Conservation (phyloP, 805 yeast species). For the Hagleromyces aurorensis region DNA sequence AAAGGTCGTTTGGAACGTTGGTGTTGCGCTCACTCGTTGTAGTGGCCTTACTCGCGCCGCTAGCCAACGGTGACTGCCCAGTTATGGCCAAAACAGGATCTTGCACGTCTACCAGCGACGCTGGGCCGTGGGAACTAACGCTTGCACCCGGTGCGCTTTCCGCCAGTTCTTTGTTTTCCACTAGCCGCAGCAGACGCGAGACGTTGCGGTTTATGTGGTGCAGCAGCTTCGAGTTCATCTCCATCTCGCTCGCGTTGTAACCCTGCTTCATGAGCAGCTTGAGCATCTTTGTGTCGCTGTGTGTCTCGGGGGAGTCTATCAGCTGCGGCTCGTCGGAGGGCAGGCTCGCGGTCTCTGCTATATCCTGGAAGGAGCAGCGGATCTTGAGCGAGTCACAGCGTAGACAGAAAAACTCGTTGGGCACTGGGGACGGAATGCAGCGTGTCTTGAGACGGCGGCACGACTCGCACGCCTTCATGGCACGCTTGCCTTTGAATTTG, state of each 20-base stretch:
- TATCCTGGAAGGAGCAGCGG: conserved; percentile 43
- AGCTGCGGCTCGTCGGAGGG: neutral
- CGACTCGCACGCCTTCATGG: conserved; percentile 45
- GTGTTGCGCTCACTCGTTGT: conserved; percentile 1
- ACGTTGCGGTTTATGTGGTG: conserved; percentile 14
- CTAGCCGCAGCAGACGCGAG: conserved; percentile 1
- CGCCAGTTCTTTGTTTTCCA: neutral
- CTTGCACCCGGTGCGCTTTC: too few species aligned
- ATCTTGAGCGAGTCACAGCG: conserved; percentile 48
- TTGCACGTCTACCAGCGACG: too few species aligned
- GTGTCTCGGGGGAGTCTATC: neutral
- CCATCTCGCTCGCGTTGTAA: conserved; percentile 9
- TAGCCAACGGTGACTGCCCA: too few species aligned
- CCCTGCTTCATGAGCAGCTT: conserved; percentile 15
- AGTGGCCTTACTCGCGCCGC: too few species aligned
- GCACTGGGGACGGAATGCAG: conserved; percentile 44
- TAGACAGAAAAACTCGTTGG: conserved; percentile 43
- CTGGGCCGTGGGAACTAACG: too few species aligned
- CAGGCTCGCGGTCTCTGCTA: conserved; percentile 2
- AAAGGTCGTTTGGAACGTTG: conserved; percentile 4
- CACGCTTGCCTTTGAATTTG: conserved; percentile 26
- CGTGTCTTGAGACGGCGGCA: conserved; percentile 54
- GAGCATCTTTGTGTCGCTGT: conserved; percentile 9
- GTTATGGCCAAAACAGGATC: too few species aligned
- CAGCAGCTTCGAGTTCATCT: conserved; percentile 10